Evolutionary conservation across 2,329 filamentous ascomycete genomes (phyloP), one percentile per base, ranked within the genome.

Genomic region (Penicillium sp.): DNA sequence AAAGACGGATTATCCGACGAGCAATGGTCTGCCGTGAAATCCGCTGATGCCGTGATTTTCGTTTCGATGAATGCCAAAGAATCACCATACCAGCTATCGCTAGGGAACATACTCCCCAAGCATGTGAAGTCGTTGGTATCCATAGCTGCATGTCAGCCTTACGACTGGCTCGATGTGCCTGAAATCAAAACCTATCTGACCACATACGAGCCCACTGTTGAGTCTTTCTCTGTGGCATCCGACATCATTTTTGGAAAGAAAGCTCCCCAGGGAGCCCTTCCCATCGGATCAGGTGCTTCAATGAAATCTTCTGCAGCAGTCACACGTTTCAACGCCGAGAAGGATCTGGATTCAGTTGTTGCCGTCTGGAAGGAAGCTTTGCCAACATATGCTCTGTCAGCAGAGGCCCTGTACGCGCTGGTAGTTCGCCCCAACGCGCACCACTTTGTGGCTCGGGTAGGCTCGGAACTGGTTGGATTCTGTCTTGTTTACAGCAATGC

Each of bases 121-220:
- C 64, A 62, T 33, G 57, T 63, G 24, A 62, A 61, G 5, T 69
- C 64, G 8, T 43, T 75, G 36, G 68, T 77, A 42, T 61, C 66
- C 10, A 64, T 78, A 54, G 75, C 74, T 28, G 73, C 71, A 4
- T 74, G 73, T 51, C 73, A 69, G 56, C 74, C 75, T 2, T 77
- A 76, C 49, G 76, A 78, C 53, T 76, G 78, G 24, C 59, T 77
- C 4, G 65, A 74, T 21, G 67, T 68, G 9, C 51, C 53, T 1
- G 59, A 58, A 7, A 65, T 75, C 28, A 65, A 66, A 47, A 77
- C 75, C 16, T 77, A 77, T 45, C 66, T 78, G 31, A 60, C 73
- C 6, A 76, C 72, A 6, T 76, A 77, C 47, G 75, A 78, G 46
- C 75, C 75, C 13, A 78, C 73, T 0, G 46, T 68, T 12, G 72